Percentiles rank a stretch among this genome's conserved stretches.
These are phyloP conservation scores for Cutaneotrichosporon arboriforme DNA, from an alignment of 1,284 basidiomycete species.

Conservation along the genomic window DNA sequence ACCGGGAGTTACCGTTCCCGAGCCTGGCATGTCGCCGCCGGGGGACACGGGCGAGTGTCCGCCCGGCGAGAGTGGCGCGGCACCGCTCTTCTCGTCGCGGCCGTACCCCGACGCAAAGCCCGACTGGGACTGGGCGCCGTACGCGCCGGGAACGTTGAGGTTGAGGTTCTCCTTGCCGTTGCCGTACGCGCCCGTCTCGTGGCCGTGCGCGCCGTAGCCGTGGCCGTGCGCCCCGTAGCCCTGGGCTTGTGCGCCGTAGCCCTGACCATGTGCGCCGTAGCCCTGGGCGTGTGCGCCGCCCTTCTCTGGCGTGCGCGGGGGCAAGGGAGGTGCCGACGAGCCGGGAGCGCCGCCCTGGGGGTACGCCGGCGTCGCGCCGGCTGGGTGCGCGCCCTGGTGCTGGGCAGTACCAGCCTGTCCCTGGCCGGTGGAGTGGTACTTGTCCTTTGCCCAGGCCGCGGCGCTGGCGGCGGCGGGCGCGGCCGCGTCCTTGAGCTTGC, in stretches of 20 bases:
- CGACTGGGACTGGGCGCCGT: background rate
- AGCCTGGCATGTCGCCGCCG: background rate
- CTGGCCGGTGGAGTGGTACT: background rate
- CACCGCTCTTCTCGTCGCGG: background rate
- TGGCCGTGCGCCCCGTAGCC: background rate
- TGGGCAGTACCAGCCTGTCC: background rate
- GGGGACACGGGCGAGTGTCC: background rate
- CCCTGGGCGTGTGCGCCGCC: background rate
- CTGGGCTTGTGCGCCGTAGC: background rate
- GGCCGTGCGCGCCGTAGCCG: background rate
- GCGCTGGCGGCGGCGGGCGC: background rate
- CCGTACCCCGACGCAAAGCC: background rate
- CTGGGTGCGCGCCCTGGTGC: background rate
- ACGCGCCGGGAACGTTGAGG: background rate
- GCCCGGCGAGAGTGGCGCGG: background rate
- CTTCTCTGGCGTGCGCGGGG: background rate
- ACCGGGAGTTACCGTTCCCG: background rate
- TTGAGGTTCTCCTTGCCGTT: background rate
- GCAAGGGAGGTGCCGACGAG: background rate
- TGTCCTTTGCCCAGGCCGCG: background rate
- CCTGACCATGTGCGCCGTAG: background rate
- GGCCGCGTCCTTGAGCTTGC: constrained; percentile 5
- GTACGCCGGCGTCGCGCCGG: background rate
- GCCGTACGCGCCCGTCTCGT: background rate
- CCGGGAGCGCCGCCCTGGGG: background rate